Percentiles rank a stretch among this genome's conserved stretches.
phyloP scores from a whole-genome alignment of 495 filamentous ascomycete species.

The Xanthoparmelia taractica region DNA sequence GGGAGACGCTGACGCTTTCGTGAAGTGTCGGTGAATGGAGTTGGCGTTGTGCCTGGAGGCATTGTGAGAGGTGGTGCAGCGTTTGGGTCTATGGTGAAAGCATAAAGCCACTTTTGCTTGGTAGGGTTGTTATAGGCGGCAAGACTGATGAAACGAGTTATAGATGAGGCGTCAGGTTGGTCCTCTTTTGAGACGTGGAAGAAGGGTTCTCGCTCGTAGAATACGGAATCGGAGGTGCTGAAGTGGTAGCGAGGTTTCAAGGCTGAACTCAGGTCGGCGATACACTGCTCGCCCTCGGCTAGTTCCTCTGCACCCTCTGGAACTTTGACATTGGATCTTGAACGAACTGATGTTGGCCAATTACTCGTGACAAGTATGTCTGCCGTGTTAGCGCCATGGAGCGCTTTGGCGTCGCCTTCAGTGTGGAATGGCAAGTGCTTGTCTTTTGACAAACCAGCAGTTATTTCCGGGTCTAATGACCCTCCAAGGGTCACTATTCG shows the following conservation, averaged over 20 bases:
- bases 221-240: constrained; percentile 56
- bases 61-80: constrained; percentile 47
- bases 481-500: constrained; percentile 78
- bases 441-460: constrained; percentile 49
- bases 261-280: constrained; percentile 64
- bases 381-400: constrained; percentile 63
- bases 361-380: constrained; percentile 81
- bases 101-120: constrained; percentile 83
- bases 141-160: constrained; percentile 85
- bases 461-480: constrained; percentile 44
- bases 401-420: constrained; percentile 62
- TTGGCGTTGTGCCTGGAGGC: constrained; percentile 61
- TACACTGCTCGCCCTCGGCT: constrained; percentile 38
- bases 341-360: constrained; percentile 70
- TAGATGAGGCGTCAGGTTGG: constrained; percentile 42
- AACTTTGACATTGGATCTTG: constrained; percentile 49
- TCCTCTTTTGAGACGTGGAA: constrained; percentile 57
- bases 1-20: constrained; percentile 54
- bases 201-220: constrained; percentile 91
- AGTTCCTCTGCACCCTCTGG: constrained; percentile 35
- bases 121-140: constrained; percentile 62
- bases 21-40: constrained; percentile 49
- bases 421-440: constrained; percentile 62
- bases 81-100: constrained; percentile 68
- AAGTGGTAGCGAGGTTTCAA: constrained; percentile 88